Percentiles rank a stretch among this genome's conserved stretches.
Conservation (phyloP, 306 rosid genomes). For the Mimosa bimucronata region DNA sequence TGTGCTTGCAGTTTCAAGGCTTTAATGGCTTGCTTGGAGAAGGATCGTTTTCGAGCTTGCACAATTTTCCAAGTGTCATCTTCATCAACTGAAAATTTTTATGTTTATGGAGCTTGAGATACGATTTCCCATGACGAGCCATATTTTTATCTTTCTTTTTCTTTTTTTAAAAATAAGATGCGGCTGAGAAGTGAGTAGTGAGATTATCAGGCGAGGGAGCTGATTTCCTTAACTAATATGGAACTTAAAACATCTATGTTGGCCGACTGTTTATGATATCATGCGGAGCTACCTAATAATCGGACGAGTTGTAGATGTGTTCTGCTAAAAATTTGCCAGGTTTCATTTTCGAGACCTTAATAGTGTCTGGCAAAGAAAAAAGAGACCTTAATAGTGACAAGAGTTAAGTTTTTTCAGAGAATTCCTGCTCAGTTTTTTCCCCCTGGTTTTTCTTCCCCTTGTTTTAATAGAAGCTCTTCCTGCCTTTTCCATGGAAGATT, state of each 20-base stretch:
- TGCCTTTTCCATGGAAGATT: neutral
- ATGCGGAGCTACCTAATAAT: neutral
- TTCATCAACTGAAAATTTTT: conserved; percentile 32
- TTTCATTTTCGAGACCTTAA: neutral
- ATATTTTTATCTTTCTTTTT: neutral
- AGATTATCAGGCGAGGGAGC: conserved; percentile 26
- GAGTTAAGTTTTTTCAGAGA: neutral
- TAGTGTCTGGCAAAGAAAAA: no score
- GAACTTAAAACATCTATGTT: conserved; percentile 20
- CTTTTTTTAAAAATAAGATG: neutral
- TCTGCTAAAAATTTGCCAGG: neutral
- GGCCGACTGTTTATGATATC: neutral
- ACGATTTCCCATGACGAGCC: conserved; percentile 26
- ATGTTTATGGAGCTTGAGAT: neutral
- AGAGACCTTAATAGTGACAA: neutral
- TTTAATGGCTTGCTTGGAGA: conserved; percentile 36
- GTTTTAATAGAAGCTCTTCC: neutral
- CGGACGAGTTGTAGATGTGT: neutral
- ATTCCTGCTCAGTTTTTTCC: neutral
- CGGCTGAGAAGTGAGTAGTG: conserved; percentile 16
- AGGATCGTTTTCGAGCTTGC: conserved; percentile 38
- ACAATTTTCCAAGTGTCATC: conserved; percentile 25
- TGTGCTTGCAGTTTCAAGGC: conserved; percentile 31
- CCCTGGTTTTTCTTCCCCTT: neutral
- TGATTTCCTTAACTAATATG: conserved; percentile 32